Percentiles rank a stretch among this genome's conserved stretches.
These are phyloP conservation scores for Lactuca sativa DNA, from an alignment of 129 eudicot genomes.

Conservation along the genomic window DNA sequence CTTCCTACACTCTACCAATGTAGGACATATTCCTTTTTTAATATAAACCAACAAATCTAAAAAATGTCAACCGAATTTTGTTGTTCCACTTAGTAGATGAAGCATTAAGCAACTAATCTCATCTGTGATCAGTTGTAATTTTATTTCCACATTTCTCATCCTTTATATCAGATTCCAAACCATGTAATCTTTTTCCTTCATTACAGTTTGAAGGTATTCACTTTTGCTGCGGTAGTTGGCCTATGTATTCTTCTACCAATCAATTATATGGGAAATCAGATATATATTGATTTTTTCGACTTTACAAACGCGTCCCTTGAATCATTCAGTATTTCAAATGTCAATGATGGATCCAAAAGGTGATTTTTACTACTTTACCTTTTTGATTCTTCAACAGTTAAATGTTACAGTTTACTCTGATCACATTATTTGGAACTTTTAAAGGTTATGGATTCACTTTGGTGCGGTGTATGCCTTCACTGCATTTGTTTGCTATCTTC, in stretches of 20 bases:
- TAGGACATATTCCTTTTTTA: neutral
- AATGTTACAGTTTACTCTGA: neutral
- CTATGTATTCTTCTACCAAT: conserved; percentile 80
- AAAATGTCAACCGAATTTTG: neutral
- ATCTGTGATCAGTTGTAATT: neutral
- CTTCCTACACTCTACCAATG: neutral
- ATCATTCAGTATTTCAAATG: conserved; percentile 85
- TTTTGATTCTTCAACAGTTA: neutral
- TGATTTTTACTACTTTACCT: conserved; percentile 24
- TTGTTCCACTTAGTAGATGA: conserved; percentile 4
- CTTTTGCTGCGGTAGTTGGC: conserved; percentile 74
- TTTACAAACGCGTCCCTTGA: conserved; percentile 70
- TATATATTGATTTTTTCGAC: conserved; percentile 51
- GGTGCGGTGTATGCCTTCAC: conserved; percentile 74
- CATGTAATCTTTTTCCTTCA: conserved; percentile 23
- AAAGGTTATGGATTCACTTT: conserved; percentile 97
- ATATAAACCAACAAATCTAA: neutral
- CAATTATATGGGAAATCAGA: conserved; percentile 80
- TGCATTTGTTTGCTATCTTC: conserved; percentile 81
- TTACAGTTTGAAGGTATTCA: conserved; percentile 72
- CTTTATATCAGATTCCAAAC: conserved; percentile 9
- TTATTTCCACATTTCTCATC: neutral
- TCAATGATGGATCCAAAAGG: conserved; percentile 82
- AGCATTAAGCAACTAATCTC: neutral
- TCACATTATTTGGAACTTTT: conserved; percentile 2